Percentiles rank a stretch among this genome's conserved stretches.
phyloP scores from a whole-genome alignment of 306 rosid species.

The Citrullus amarus region DNA sequence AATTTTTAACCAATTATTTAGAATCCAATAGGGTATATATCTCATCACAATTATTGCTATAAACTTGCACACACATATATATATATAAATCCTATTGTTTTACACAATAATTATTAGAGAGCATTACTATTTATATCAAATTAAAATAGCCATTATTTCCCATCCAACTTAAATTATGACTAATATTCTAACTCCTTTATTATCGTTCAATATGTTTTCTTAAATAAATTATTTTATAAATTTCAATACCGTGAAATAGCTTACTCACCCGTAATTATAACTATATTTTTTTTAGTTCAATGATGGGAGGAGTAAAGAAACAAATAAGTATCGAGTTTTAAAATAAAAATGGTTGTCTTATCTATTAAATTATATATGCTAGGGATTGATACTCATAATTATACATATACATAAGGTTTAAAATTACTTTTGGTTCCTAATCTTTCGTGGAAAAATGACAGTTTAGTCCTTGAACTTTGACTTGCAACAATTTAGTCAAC shows the following conservation, averaged over 20 bases:
- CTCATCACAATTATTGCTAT: conserved; percentile 2
- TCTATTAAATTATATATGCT: no score
- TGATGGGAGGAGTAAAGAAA: no score
- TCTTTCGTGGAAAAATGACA: no score
- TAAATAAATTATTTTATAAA: no score
- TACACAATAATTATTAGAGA: background rate
- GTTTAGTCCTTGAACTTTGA: no score
- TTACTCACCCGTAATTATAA: background rate
- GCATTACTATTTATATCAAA: background rate
- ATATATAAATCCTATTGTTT: background rate
- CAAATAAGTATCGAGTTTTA: no score
- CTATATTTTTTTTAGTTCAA: no score
- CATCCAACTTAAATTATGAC: background rate
- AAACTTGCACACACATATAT: background rate
- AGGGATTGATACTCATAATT: no score
- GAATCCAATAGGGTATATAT: background rate
- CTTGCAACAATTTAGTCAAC: no score
- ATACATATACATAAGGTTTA: no score
- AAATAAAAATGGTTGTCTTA: no score
- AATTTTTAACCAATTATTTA: background rate
- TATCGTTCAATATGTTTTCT: background rate
- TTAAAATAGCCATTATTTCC: background rate
- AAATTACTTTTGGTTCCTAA: no score
- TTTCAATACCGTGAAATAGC: background rate
- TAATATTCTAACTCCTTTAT: background rate